These are phyloP conservation scores for Actinidia chinensis DNA, from an alignment of 179 eudicot genomes.

Conservation along the genomic window DNA sequence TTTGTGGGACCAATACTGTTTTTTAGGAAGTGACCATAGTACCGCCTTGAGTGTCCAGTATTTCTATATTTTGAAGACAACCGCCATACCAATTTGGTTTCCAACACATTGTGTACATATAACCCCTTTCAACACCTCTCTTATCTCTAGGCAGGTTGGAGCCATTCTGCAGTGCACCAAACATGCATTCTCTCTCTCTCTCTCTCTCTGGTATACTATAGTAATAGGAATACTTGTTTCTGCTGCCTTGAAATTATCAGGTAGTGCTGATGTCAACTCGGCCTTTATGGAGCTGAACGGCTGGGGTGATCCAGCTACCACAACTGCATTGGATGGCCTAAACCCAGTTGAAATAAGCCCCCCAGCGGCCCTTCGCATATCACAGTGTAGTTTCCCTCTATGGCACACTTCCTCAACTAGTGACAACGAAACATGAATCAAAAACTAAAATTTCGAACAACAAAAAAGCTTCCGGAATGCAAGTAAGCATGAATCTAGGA, in stretches of 20 bases:
- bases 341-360: constrained; percentile 96
- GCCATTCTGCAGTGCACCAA: no score
- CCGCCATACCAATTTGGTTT: no score
- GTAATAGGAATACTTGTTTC: background rate
- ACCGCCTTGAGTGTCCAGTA: no score
- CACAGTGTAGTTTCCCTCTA: constrained; percentile 86
- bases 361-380: constrained; percentile 87
- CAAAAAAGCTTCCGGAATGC: background rate
- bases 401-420: constrained; percentile 88
- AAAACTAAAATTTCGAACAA: background rate
- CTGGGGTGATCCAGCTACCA: constrained; percentile 97
- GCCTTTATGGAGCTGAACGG: constrained; percentile 90
- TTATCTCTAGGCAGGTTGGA: no score
- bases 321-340: constrained; percentile 92
- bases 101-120: no score
- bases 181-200: no score
- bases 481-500: background rate
- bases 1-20: no score
- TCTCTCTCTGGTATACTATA: background rate
- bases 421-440: constrained; percentile 1
- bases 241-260: constrained; percentile 24
- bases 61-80: no score
- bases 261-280: constrained; percentile 71
- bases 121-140: no score
- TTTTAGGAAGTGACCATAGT: no score